Conservation (phyloP, 2,329 filamentous ascomycete species). For the Tympanopsis confertula region DNA sequence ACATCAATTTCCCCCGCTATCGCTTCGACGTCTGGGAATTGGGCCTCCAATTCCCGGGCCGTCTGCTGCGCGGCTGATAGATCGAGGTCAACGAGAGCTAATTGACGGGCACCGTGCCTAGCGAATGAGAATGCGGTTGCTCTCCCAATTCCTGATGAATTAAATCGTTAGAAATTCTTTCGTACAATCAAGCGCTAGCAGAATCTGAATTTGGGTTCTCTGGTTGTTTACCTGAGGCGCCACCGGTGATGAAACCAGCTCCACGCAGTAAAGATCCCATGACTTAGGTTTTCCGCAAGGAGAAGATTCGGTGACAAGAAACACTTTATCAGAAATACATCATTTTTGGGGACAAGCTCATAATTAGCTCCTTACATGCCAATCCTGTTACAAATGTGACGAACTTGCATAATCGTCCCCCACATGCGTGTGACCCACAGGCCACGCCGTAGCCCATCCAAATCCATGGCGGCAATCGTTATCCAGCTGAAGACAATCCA, state of each 20-base stretch:
- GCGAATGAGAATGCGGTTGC: slow-evolving; percentile 32
- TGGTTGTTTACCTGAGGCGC: slow-evolving; percentile 24
- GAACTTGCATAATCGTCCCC: no score
- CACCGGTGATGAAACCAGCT: slow-evolving; percentile 34
- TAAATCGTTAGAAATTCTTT: slow-evolving; percentile 4
- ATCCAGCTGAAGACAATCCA: no score
- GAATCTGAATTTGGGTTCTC: slow-evolving; percentile 2
- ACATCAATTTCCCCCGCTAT: slow-evolving; percentile 32
- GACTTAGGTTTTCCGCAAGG: no score
- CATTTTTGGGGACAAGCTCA: no score
- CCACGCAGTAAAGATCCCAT: slow-evolving; percentile 29
- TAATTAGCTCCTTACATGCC: no score
- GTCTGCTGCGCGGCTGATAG: slow-evolving; percentile 16
- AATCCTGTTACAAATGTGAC: no score
- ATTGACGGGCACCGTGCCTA: slow-evolving; percentile 29
- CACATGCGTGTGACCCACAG: no score
- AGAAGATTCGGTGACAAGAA: no score
- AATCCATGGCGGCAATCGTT: no score
- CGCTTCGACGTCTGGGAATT: slow-evolving; percentile 26
- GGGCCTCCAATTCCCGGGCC: slow-evolving; percentile 16
- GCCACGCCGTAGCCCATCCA: no score
- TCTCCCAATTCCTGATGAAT: slow-evolving; percentile 32
- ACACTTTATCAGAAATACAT: no score
- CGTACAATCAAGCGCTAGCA: not conserved
- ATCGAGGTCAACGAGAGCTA: slow-evolving; percentile 34